Conservation (phyloP, 306 rosid species). For the Mimosa bimucronata region DNA sequence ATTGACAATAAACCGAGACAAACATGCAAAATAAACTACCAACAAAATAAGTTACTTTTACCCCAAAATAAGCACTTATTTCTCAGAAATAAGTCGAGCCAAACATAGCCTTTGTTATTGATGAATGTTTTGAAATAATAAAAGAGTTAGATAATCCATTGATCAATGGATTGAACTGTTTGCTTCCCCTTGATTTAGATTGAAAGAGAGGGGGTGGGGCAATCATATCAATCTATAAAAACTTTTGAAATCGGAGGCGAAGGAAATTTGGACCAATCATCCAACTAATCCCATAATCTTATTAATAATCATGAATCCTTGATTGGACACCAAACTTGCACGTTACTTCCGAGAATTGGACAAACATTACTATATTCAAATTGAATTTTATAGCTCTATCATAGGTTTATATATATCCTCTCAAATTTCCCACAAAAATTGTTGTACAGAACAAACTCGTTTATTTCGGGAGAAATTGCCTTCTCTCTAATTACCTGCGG, state of each 20-base stretch:
- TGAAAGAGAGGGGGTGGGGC: background rate
- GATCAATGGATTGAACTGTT: background rate
- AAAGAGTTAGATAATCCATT: background rate
- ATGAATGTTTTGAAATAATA: background rate
- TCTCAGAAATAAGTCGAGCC: too few relatives aligned
- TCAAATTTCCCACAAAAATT: too few relatives aligned
- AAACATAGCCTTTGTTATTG: too few relatives aligned
- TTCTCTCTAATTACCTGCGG: background rate
- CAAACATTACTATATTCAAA: background rate
- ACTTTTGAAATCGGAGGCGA: background rate
- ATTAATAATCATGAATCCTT: background rate
- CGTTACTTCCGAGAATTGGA: background rate
- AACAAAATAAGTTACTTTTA: too few relatives aligned
- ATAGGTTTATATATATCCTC: too few relatives aligned
- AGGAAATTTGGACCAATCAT: constrained; percentile 9
- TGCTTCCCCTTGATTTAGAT: background rate
- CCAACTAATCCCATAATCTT: background rate
- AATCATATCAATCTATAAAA: background rate
- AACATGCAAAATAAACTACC: too few relatives aligned
- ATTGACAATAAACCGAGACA: too few relatives aligned
- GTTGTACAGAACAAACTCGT: background rate
- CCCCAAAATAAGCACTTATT: too few relatives aligned
- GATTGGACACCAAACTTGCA: constrained; percentile 5
- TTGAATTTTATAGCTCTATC: background rate
- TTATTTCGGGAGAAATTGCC: background rate